phyloP scores from a whole-genome alignment of 2,329 filamentous ascomycete species.

The Diaporthe citri region DNA sequence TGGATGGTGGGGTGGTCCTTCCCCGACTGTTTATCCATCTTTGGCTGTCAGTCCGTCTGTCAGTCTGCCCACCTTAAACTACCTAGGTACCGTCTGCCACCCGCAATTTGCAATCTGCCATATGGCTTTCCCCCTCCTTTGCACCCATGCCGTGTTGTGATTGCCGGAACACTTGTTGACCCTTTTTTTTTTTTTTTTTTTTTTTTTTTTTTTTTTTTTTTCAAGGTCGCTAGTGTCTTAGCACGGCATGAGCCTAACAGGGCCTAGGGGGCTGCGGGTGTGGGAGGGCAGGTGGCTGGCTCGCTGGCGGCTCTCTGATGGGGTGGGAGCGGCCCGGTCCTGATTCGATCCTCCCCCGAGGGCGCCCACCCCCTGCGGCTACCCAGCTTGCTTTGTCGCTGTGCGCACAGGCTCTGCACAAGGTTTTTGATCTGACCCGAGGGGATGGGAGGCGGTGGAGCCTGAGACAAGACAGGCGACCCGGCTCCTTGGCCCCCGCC shows the following conservation, averaged over 20 bases:
- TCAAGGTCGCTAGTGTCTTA: conserved; percentile 16
- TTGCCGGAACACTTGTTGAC: conserved; percentile 1
- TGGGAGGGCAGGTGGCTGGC: conserved; percentile 8
- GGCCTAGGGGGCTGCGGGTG: background rate
- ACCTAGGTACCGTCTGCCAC: conserved; percentile 4
- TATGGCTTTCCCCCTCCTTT: background rate
- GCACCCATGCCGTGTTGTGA: background rate
- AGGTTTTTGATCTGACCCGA: conserved; percentile 26
- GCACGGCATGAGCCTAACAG: conserved; percentile 13
- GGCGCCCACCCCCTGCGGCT: background rate
- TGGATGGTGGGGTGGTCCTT: background rate
- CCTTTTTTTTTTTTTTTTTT: background rate
- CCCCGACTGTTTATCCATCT: background rate
- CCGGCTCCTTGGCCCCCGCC: conserved; percentile 20
- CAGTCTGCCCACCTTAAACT: background rate
- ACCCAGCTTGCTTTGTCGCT: background rate
- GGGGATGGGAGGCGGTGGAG: conserved; percentile 26
- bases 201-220: background rate
- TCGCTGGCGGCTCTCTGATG: background rate
- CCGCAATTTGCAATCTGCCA: conserved; percentile 5
- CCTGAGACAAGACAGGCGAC: conserved; percentile 21
- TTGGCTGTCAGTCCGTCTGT: background rate
- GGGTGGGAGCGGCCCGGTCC: conserved; percentile 28
- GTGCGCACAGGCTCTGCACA: conserved; percentile 12
- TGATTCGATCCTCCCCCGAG: conserved; percentile 24